phyloP scores from a whole-genome alignment of 768 basidiomycete genomes.

The Hydnomerulius pinastri region DNA sequence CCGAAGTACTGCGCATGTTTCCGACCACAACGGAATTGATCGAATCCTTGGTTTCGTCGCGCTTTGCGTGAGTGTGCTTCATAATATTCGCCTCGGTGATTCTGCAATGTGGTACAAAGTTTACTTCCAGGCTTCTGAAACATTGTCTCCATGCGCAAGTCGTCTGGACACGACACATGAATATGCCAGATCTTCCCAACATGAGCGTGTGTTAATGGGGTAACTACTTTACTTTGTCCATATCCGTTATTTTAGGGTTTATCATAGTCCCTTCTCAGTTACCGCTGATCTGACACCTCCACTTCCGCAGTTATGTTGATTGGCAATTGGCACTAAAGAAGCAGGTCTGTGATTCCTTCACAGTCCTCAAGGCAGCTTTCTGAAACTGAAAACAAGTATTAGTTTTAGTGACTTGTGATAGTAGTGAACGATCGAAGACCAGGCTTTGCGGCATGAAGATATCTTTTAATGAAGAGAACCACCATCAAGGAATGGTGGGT shows the following conservation, averaged over 20 bases:
- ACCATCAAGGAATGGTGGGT: constrained; percentile 8
- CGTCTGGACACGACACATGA: constrained; percentile 15
- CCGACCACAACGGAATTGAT: constrained; percentile 26
- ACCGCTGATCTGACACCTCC: constrained; percentile 12
- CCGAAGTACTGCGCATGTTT: constrained; percentile 11
- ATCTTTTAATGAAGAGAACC: too few relatives aligned
- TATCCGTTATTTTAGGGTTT: constrained; percentile 36
- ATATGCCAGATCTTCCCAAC: constrained; percentile 24
- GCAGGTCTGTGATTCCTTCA: too few relatives aligned
- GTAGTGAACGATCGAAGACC: neutral
- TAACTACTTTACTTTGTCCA: constrained; percentile 22
- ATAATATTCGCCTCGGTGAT: constrained; percentile 10
- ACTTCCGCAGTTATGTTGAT: constrained; percentile 10
- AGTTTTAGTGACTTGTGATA: too few relatives aligned
- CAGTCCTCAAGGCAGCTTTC: constrained; percentile 16
- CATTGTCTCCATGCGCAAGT: constrained; percentile 16
- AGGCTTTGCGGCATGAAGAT: too few relatives aligned
- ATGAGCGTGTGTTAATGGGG: constrained; percentile 28
- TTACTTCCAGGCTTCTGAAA: neutral
- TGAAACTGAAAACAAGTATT: too few relatives aligned
- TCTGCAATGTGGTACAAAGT: constrained; percentile 9
- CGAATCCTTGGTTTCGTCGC: neutral
- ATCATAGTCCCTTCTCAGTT: constrained; percentile 7
- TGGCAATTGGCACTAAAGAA: constrained; percentile 12
- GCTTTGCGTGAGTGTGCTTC: neutral